Evolutionary conservation across 208 protist species (phyloP).

Genomic region (Wallacemonas sp.): DNA sequence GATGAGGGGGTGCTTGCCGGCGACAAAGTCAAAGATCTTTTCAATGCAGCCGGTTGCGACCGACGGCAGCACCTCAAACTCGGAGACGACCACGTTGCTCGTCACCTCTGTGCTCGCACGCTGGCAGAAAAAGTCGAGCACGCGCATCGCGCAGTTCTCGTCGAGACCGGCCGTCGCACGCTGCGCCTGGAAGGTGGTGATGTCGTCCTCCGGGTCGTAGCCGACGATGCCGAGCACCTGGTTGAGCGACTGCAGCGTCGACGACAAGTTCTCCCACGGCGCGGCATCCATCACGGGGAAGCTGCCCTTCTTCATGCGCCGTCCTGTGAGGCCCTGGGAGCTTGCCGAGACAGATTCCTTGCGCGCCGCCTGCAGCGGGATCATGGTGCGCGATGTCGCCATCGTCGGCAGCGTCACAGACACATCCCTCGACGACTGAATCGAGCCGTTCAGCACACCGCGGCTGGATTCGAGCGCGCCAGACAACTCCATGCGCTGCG

Average conservation of each 20-base stretch:
- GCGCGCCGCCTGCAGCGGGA: neutral
- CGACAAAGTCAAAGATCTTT: constrained; percentile 68
- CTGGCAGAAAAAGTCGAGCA: constrained; percentile 78
- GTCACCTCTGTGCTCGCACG: constrained; percentile 50
- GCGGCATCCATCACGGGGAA: constrained; percentile 54
- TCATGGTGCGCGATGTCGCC: constrained; percentile 17
- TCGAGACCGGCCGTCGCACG: constrained; percentile 6
- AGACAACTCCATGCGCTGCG: no score
- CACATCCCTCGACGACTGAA: neutral
- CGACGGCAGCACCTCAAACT: constrained; percentile 79
- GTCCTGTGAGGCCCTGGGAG: neutral
- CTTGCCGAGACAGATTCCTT: neutral
- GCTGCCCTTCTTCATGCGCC: neutral
- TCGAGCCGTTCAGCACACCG: neutral
- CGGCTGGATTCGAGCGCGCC: neutral
- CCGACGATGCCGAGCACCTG: constrained; percentile 64
- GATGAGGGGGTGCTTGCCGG: constrained; percentile 62
- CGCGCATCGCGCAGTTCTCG: constrained; percentile 50
- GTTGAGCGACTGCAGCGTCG: constrained; percentile 69
- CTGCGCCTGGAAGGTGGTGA: constrained; percentile 6
- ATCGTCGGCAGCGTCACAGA: constrained; percentile 11
- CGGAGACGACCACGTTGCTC: constrained; percentile 65
- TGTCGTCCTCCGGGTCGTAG: constrained; percentile 54
- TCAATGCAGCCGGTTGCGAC: constrained; percentile 75
- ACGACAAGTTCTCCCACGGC: constrained; percentile 57